Evolutionary conservation across 2,329 filamentous ascomycete species (phyloP).

Genomic region (Colletotrichum tabaci): DNA sequence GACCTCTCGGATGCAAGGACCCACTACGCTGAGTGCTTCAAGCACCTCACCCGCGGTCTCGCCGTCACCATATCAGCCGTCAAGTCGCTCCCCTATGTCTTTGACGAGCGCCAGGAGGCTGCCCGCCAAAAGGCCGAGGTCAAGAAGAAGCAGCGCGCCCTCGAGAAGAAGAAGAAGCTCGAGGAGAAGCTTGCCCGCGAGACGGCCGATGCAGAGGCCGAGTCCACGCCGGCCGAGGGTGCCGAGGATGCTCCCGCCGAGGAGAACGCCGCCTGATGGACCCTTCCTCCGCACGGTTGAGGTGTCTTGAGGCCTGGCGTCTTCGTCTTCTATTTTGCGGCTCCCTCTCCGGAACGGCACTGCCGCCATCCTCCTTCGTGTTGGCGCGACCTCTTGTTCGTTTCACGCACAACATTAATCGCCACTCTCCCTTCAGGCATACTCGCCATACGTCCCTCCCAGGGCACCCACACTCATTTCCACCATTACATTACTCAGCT

Average conservation of each 20-base stretch:
- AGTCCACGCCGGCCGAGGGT: constrained; percentile 14
- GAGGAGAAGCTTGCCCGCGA: constrained; percentile 52
- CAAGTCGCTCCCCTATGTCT: constrained; percentile 52
- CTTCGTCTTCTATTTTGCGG: constrained; percentile 1
- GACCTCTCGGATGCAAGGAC: constrained; percentile 55
- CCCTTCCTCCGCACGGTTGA: constrained; percentile 27
- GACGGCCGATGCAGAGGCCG: constrained; percentile 30
- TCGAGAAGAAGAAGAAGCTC: constrained; percentile 54
- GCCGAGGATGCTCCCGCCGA: constrained; percentile 22
- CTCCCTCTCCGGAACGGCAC: constrained; percentile 23
- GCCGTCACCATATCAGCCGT: constrained; percentile 52
- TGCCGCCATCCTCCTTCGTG: background rate
- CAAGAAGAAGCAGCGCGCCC: constrained; percentile 49
- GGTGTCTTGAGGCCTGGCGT: background rate
- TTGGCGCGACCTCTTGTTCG: background rate
- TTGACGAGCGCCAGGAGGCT: constrained; percentile 55
- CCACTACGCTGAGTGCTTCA: constrained; percentile 55
- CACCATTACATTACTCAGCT: background rate
- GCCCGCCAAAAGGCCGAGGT: constrained; percentile 49
- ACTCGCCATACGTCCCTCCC: constrained; percentile 2
- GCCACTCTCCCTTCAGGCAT: background rate
- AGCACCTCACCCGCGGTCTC: constrained; percentile 55
- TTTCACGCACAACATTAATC: background rate
- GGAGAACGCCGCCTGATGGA: constrained; percentile 30
- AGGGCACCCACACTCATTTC: constrained; percentile 31